Percentiles rank a stretch among this genome's conserved stretches.
phyloP scores from a whole-genome alignment of 2,329 filamentous ascomycete genomes.

The Waltergamsia citrina region DNA sequence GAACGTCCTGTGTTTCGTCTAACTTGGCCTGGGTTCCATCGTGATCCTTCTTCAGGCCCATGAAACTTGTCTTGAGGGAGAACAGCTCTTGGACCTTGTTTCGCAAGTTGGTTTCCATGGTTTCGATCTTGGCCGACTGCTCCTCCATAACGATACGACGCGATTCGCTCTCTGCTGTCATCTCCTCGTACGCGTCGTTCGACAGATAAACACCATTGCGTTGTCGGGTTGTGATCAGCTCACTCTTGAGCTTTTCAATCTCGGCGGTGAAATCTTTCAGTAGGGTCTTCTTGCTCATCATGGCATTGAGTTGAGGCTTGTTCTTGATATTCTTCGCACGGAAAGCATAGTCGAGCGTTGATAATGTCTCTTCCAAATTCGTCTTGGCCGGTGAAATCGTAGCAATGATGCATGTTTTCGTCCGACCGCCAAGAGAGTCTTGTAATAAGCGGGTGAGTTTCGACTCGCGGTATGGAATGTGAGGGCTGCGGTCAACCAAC shows the following conservation, averaged over 20 bases:
- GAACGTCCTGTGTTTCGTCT: conserved; percentile 68
- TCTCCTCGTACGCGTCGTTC: conserved; percentile 80
- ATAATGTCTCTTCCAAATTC: conserved; percentile 96
- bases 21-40: conserved; percentile 65
- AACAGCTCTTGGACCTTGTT: conserved; percentile 94
- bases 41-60: conserved; percentile 80
- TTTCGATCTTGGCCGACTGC: conserved; percentile 84
- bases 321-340: conserved; percentile 97
- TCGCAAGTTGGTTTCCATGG: conserved; percentile 79
- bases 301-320: conserved; percentile 89
- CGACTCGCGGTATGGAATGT: conserved; percentile 89
- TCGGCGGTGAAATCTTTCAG: conserved; percentile 84
- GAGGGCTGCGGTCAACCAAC: conserved; percentile 77
- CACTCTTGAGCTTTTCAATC: conserved; percentile 89
- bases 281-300: conserved; percentile 87
- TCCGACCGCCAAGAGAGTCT: conserved; percentile 90
- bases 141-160: conserved; percentile 86
- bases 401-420: conserved; percentile 97
- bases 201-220: conserved; percentile 93
- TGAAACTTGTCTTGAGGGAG: conserved; percentile 76
- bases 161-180: conserved; percentile 87
- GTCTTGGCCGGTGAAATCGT: conserved; percentile 91
- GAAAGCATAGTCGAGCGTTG: conserved; percentile 95
- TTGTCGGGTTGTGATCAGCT: conserved; percentile 85
- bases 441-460: conserved; percentile 91